Evolutionary conservation across 805 yeast genomes (phyloP), one percentile per base, ranked within the genome.

Genomic region (Kockiozyma suomiensis): DNA sequence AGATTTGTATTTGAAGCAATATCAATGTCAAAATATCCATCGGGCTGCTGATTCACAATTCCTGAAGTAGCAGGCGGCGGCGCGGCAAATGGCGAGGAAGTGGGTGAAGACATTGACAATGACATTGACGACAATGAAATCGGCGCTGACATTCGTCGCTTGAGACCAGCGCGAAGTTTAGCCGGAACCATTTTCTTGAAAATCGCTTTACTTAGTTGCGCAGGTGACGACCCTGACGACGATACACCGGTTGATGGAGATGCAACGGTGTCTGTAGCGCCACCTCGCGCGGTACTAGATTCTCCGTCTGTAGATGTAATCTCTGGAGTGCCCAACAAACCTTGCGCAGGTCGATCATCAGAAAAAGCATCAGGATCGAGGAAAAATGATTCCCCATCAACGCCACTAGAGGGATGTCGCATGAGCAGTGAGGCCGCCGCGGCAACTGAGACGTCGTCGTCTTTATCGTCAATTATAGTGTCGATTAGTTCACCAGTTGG

Each of bases 131-230:
- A 41, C 12, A 25, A 13, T 10, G 55, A 35, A 35, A 51, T 43
- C 4, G 65, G 65, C 15, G 65, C 65, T 4, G 65, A 61, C 65
- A 61, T 61, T 23, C 65, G 55, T 13, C 65, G 40, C 41, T 53
- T 58, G 28, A 61, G 38, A 13, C 57, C 58, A 8, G 46, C 47
- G 13, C 65, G 54, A 21, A 61, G 19, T 23, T 61, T 61, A n/a
- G 54, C 38, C n/a, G 65, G 65, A 12, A 61, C 62, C 4, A 61
- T 53, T 45, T 61, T 61, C 37, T 61, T 61, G 37, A 61, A 54
- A 21, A 61, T 53, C 1, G 65, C 56, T 35, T 48, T 52, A 17
- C 65, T 62, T 26, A 60, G 40, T 15, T 40, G 41, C 6, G 53
- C 59, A 6, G 59, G 59, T 1, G 59, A 54, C 30, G 61, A 40